These are phyloP conservation scores for Aspergillus candidus DNA, from an alignment of 2,329 filamentous ascomycete genomes.

Conservation along the genomic window DNA sequence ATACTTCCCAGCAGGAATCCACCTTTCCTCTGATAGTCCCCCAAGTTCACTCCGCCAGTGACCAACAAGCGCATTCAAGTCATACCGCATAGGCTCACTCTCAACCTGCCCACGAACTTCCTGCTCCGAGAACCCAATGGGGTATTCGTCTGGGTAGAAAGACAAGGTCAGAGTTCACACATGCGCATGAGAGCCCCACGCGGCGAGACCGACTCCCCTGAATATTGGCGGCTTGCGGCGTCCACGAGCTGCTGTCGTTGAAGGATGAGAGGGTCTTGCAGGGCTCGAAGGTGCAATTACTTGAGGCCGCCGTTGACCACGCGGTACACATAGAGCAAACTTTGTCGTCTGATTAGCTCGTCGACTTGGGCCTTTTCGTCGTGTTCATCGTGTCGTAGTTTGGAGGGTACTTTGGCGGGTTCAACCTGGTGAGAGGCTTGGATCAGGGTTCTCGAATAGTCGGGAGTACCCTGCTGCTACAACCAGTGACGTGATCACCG, in stretches of 20 bases:
- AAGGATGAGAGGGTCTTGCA: constrained; percentile 14
- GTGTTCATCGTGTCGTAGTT: constrained; percentile 14
- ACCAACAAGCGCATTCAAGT: constrained; percentile 15
- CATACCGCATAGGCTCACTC: constrained; percentile 16
- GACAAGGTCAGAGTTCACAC: constrained; percentile 5
- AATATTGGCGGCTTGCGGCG: constrained; percentile 18
- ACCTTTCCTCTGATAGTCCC: constrained; percentile 15
- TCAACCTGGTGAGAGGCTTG: constrained; percentile 8
- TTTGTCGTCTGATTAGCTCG: constrained; percentile 14
- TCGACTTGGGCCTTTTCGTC: constrained; percentile 16
- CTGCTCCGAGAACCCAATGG: constrained; percentile 11
- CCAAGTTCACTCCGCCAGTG: constrained; percentile 17
- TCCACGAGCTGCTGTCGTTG: constrained; percentile 19
- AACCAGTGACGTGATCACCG: constrained; percentile 12
- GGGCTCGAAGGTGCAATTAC: constrained; percentile 16
- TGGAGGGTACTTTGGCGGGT: constrained; percentile 12
- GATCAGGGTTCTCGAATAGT: constrained; percentile 21
- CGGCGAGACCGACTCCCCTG: constrained; percentile 17
- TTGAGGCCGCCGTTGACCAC: constrained; percentile 20
- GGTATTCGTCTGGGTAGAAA: constrained; percentile 11
- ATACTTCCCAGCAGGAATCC: constrained; percentile 7
- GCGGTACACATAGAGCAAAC: constrained; percentile 18
- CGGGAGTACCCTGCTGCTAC: constrained; percentile 16
- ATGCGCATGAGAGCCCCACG: constrained; percentile 17
- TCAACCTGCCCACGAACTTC: constrained; percentile 11